phyloP scores from a whole-genome alignment of 495 filamentous ascomycete species.

The Penicillium coprophilum region DNA sequence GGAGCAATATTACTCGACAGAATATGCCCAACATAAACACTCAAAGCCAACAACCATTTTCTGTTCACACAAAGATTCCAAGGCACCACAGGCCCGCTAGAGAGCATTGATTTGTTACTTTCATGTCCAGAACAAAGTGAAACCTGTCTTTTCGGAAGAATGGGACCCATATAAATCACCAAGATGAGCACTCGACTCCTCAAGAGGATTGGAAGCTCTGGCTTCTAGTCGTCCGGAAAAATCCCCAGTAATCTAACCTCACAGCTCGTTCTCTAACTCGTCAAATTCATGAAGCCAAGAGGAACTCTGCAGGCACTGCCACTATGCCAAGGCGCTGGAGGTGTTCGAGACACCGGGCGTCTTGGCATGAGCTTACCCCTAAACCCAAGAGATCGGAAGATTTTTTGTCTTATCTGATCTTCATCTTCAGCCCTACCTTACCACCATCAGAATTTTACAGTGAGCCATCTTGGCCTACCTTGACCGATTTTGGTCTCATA shows the following conservation, averaged over 20 bases:
- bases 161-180: background rate
- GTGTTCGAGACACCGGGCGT: background rate
- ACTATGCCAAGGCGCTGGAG: constrained; percentile 4
- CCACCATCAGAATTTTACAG: background rate
- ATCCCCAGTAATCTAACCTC: background rate
- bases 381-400: background rate
- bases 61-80: background rate
- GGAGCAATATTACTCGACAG: background rate
- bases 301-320: constrained; percentile 1
- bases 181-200: background rate
- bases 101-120: background rate
- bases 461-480: background rate
- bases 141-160: background rate
- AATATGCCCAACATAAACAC: background rate
- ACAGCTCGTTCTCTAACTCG: background rate
- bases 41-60: background rate
- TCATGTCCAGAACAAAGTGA: background rate
- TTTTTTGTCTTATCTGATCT: constrained; percentile 8
- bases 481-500: background rate
- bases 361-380: constrained; percentile 1
- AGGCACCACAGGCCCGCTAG: background rate
- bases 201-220: background rate
- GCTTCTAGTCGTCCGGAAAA: background rate
- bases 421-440: background rate
- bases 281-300: background rate